Evolutionary conservation across 2,329 filamentous ascomycete species (phyloP), one percentile per base, ranked within the genome.

Genomic region (Gyromitra esculenta): DNA sequence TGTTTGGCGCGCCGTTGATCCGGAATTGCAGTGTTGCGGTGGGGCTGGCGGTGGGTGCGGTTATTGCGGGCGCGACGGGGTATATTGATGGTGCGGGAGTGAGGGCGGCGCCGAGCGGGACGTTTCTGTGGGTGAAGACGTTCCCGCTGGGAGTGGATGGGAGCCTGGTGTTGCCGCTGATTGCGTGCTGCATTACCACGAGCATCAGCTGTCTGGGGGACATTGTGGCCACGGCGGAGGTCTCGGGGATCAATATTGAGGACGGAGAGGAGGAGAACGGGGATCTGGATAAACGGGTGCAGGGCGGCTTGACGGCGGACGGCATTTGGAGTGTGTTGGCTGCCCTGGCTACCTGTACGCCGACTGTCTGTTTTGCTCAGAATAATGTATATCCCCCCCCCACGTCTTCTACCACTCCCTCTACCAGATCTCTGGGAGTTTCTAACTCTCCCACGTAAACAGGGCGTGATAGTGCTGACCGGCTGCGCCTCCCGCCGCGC

Each of bases 1-100:
- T 92, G 9, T 94, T 94, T 80, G 93, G 93, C 0, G 88, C 91
- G 0, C 92, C 93, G 0, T 91, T 96, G 79, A 94, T 96, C 91
- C 94, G 94, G 82, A 92, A 90, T 1, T 91, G 89, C 6, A 90
- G 90, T 21, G 92, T 95, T 41, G 89, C 94, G 54, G 86, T 93
- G 72, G 92, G 92, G 13, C 86, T 94, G 4, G 86, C 93, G 0
- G 86, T 91, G 0, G 92, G 92, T 59, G 94, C 92, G 83, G 91
- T 94, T 81, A 91, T 96, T 77, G 92, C 91, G 9, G 92, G 87
- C 0, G 92, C 92, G 0, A 90, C 88, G 66, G 92, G 92, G 39
- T 96, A 95, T 83, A 95, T 94, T 81, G 91, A 92, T 81, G 85
- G 86, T n/a, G 86, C 86, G n/a, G 87, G 89, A 37, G 94, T 96